Base-by-base conservation (phyloP, 805 yeast species). In the Starmerella vitae region DNA sequence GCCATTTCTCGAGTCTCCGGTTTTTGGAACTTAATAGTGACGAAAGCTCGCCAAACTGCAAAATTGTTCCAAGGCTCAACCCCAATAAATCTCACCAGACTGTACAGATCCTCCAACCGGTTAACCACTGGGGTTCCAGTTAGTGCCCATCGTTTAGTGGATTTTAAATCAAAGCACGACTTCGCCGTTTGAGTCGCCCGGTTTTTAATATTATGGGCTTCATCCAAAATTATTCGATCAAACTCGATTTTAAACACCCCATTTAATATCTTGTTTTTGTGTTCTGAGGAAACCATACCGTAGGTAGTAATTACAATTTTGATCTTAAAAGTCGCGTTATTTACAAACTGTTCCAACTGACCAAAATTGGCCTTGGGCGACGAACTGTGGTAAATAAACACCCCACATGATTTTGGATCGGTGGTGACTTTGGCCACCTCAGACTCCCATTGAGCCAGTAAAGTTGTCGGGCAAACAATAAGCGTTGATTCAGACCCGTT, bases 51-150 rank as follows among this genome's bases (percentile, higher is more conserved):
- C 97, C 97, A 88, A 46, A 79, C 77, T 1, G 82, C 68, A 40
- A 80, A 75, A 49, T 79, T 78, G 29, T 76, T 66, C 96, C 96
- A 88, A 1, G 97, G 97, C 49, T 81, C 83, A n/a, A 86, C 59
- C 31, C 74, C 66, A 34, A 88, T 60, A 51, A 78, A 88, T 48
- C 74, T 73, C 14, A 85, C 71, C 35, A 85, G 59, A 5, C 93
- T 77, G 54, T 71, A 86, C 34, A 88, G 60, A 56, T 88, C 97
- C 56, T 88, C 96, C 8, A 88, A 63, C 45, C 86, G 63, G 57
- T 86, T 86, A 29, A 85, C 79, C 21, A 86, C 81, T 0, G 97
- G 96, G 0, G 97, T 86, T 6, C 97, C 97, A 0, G 96, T 84
- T 34, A 88, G 63, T 3, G 79, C 66, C 97, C 97, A 86, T 44